Conservation (phyloP, 176 grass and related monocot genomes). For the Chloris gayana region DNA sequence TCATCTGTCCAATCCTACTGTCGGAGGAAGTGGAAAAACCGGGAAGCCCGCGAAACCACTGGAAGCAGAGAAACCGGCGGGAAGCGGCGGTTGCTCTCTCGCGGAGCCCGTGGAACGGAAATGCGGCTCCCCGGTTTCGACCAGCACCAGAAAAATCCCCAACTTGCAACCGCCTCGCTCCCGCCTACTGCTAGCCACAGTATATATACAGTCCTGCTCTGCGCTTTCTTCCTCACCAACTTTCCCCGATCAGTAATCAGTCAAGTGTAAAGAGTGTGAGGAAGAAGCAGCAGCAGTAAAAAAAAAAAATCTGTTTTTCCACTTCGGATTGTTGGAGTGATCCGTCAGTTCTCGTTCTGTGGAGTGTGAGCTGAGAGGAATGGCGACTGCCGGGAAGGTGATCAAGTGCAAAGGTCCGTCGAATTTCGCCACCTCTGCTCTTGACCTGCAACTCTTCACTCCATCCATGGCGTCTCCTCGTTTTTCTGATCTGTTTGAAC, state of each 20-base stretch:
- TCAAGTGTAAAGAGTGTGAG: not conserved
- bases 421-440: not conserved
- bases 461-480: no score
- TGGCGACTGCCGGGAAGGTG: slow-evolving; percentile 79
- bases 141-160: not conserved
- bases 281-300: not conserved
- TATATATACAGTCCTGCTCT: slow-evolving; percentile 19
- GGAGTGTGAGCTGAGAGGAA: slow-evolving; percentile 18
- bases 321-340: slow-evolving; percentile 5
- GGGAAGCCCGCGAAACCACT: slow-evolving; percentile 6
- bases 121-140: not conserved
- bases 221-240: slow-evolving; percentile 15
- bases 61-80: slow-evolving; percentile 1
- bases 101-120: not conserved
- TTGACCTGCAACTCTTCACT: no score
- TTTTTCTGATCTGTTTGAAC: no score
- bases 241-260: not conserved
- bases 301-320: no score
- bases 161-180: not conserved
- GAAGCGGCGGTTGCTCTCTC: not conserved
- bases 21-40: not conserved
- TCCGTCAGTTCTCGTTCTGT: not conserved
- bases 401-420: slow-evolving; percentile 79
- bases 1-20: not conserved
- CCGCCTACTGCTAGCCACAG: not conserved